Evolutionary conservation across 2,329 filamentous ascomycete genomes (phyloP).

Genomic region (Hysterium pulicare): DNA sequence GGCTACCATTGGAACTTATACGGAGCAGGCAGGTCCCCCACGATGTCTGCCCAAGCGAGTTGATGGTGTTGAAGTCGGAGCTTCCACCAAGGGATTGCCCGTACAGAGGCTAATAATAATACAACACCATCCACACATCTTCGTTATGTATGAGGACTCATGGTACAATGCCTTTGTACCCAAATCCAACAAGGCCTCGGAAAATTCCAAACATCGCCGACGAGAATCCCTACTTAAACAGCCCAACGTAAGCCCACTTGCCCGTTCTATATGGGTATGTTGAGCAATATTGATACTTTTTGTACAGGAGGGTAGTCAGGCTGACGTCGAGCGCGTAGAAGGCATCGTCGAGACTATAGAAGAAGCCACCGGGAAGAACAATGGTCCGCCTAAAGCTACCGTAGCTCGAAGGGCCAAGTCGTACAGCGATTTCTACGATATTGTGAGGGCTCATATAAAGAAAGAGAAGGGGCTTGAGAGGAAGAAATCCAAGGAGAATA

Average conservation of each 20-base stretch:
- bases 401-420: slow-evolving; percentile 67
- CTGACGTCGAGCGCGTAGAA: slow-evolving; percentile 52
- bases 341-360: slow-evolving; percentile 59
- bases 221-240: slow-evolving; percentile 64
- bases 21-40: background rate
- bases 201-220: slow-evolving; percentile 57
- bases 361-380: slow-evolving; percentile 49
- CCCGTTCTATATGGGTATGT: slow-evolving; percentile 31
- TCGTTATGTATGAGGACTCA: slow-evolving; percentile 72
- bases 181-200: slow-evolving; percentile 53
- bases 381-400: slow-evolving; percentile 64
- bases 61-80: no score
- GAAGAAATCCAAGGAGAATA: slow-evolving; percentile 37
- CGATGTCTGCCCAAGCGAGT: no score
- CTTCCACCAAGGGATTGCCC: background rate
- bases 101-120: background rate
- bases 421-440: slow-evolving; percentile 73
- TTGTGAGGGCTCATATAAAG: slow-evolving; percentile 55
- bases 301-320: slow-evolving; percentile 54
- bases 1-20: background rate
- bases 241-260: slow-evolving; percentile 44
- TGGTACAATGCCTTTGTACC: slow-evolving; percentile 75
- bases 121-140: slow-evolving; percentile 11
- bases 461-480: slow-evolving; percentile 48
- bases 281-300: slow-evolving; percentile 39